These are phyloP conservation scores for Metschnikowia kofuensis DNA, from an alignment of 805 yeast species.

Conservation along the genomic window DNA sequence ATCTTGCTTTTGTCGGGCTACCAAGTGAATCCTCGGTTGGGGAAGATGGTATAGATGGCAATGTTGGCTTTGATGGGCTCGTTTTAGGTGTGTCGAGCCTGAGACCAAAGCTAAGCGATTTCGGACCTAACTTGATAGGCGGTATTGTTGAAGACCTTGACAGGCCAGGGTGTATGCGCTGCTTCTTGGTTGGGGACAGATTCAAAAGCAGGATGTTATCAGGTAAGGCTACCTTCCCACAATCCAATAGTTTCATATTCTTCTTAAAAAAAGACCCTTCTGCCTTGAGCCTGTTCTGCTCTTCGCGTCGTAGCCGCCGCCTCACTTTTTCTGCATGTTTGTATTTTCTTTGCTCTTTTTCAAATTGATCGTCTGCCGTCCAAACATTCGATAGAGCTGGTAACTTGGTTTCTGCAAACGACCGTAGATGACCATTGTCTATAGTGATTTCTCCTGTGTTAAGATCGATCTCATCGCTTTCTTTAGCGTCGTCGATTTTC, in stretches of 20 bases:
- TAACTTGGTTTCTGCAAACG: constrained; percentile 26
- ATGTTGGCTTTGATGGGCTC: constrained; percentile 4
- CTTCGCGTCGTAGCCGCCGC: constrained; percentile 17
- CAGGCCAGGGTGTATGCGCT: constrained; percentile 3
- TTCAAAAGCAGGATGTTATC: constrained; percentile 26
- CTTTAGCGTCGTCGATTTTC: constrained; percentile 43
- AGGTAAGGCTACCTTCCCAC: constrained; percentile 9
- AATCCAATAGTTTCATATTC: constrained; percentile 1
- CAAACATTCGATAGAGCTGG: constrained; percentile 32
- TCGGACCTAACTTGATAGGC: background rate
- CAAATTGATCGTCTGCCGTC: constrained; percentile 34
- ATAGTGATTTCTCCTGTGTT: constrained; percentile 58
- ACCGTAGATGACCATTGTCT: constrained; percentile 68
- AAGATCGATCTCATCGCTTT: constrained; percentile 66
- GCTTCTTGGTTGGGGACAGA: constrained; percentile 31
- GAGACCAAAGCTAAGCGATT: background rate
- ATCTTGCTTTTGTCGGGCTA: background rate
- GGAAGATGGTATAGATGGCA: background rate
- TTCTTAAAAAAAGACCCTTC: constrained; percentile 15
- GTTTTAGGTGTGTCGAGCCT: constrained; percentile 2
- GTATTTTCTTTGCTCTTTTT: constrained; percentile 17
- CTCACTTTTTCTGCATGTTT: constrained; percentile 10
- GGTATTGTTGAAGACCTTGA: background rate
- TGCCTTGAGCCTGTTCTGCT: constrained; percentile 10
- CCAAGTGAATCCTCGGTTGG: background rate